Base-by-base conservation (phyloP, 108 stramenopile species). In the Nitzschia sp. region DNA sequence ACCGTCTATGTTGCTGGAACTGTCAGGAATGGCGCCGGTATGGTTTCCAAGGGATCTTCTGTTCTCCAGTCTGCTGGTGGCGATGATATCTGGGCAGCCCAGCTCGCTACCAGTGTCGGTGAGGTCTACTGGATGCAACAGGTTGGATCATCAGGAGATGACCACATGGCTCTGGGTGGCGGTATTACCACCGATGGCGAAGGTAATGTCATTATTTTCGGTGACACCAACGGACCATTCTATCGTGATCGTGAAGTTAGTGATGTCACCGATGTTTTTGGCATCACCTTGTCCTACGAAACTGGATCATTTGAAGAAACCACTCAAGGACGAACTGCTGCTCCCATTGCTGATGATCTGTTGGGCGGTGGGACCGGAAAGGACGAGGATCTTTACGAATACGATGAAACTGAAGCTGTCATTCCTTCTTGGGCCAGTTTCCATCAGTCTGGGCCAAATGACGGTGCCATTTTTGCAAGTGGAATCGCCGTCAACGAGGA, bases 141-240 rank as follows among this genome's bases (percentile, higher is more conserved):
- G 54, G 65, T 83, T 56, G 82, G 82, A 40, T 65, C 67, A 11
- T 21, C 37, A 14, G 54, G 54, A 8, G 44, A 77, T 53, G 82
- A 83, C 42, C 41, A 48, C 3, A 25, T 83, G 0, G 74, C 78
- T 8, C 50, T 26, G 20, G 40, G 67, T 17, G 69, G 70, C 11
- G 66, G 67, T 8, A 21, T 79, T 12, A 21, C 41, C 0, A 56
- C 56, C 7, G 82, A 83, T 56, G 21, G 2, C 0, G 0, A 64
- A 6, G 77, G 70, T 0, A 70, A 83, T 67, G 70, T 72, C 41
- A 44, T 83, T 17, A 8, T 83, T 6, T 63, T 67, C 39, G 82
- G 82, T 19, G 74, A 77, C 42, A 83, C 82, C 0, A 41, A 25
- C 17, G 82, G 82, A 60, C 26, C 53, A 8, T 44, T 83, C 24